Evolutionary conservation across 495 filamentous ascomycete genomes (phyloP).

Genomic region (Lineolata rhizophorae): DNA sequence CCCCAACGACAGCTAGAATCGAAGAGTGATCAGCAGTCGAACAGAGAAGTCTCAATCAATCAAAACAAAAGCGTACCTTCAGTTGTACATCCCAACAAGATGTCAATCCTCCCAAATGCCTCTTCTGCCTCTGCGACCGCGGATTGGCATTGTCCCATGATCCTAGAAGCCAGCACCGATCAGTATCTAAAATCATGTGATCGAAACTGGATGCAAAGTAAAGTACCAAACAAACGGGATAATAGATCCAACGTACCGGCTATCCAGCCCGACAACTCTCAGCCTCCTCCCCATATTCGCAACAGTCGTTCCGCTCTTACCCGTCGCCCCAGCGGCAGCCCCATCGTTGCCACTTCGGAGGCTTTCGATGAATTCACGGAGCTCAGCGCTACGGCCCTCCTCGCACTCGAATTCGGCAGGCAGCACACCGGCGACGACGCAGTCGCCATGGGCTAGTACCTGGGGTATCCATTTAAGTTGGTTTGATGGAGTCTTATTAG

Average conservation of each 20-base stretch:
- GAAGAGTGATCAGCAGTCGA: neutral
- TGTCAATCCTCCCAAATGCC: conserved; percentile 70
- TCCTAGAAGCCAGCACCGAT: conserved; percentile 20
- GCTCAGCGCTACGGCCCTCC: conserved; percentile 35
- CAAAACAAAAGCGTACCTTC: conserved; percentile 35
- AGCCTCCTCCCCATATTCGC: neutral
- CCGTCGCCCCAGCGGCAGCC: conserved; percentile 13
- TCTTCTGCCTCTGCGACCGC: conserved; percentile 70
- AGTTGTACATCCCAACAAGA: conserved; percentile 68
- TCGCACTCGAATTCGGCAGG: conserved; percentile 34
- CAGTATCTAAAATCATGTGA: too few relatives aligned
- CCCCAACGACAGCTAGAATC: conserved; percentile 53
- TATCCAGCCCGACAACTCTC: conserved; percentile 30
- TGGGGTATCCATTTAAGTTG: too few relatives aligned
- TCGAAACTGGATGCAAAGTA: too few relatives aligned
- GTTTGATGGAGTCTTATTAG: too few relatives aligned
- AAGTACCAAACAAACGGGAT: too few relatives aligned
- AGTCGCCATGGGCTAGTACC: conserved; percentile 68
- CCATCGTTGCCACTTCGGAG: conserved; percentile 13
- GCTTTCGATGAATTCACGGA: too few relatives aligned
- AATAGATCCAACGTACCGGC: too few relatives aligned
- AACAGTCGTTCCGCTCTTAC: neutral
- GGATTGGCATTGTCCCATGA: conserved; percentile 39
- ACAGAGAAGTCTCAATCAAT: neutral
- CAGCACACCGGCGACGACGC: conserved; percentile 54